Base-by-base conservation (phyloP, 345 rosid genomes). In the Moricandia moricandioides region DNA sequence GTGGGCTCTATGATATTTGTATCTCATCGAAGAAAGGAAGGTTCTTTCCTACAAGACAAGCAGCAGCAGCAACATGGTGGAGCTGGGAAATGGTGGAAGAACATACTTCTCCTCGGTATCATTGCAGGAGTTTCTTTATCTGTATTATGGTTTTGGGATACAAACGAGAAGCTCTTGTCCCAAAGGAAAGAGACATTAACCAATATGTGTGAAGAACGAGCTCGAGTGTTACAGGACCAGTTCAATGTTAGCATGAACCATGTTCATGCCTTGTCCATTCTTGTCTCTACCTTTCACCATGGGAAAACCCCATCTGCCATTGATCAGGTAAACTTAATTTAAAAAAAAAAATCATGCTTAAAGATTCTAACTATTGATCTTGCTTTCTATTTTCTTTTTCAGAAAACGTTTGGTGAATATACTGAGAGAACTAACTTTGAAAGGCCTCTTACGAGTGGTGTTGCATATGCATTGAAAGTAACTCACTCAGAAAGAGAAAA, bases 371-470 rank as follows among this genome's bases (percentile, higher is more conserved):
- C 47, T 10, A 11, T 40, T 40, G 47, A 12, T 1, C 47, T 21
- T 40, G 47, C 6, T 11, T 40, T 40, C 47, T 11, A 21, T 21
- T 10, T 5, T 35, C 54, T 29, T 29, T 29, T 65, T 24, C 89
- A 94, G 99, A 87, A 82, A 83, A 95, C 97, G 11, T 95, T 95
- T 79, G 79, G 92, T 64, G 88, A 92, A 76, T 95, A 92, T 70
- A 89, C 99, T 4, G 96, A 95, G 83, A 90, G 95, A 83, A 95
- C 99, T 21, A 83, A 87, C 74, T 95, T 95, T 77, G 99, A 95
- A 75, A 92, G 99, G 81, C 99, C 99, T 29, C 96, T 95, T 63
- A 95, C 99, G 0, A 95, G 99, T 78, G 99, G 99, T 52, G 99
- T 95, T 74, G 96, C 99, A n/a, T 95, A 95, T 82, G 99, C 99